Base-by-base conservation (phyloP, 2,329 filamentous ascomycete species). In the Pleochaeta shiraiana region DNA sequence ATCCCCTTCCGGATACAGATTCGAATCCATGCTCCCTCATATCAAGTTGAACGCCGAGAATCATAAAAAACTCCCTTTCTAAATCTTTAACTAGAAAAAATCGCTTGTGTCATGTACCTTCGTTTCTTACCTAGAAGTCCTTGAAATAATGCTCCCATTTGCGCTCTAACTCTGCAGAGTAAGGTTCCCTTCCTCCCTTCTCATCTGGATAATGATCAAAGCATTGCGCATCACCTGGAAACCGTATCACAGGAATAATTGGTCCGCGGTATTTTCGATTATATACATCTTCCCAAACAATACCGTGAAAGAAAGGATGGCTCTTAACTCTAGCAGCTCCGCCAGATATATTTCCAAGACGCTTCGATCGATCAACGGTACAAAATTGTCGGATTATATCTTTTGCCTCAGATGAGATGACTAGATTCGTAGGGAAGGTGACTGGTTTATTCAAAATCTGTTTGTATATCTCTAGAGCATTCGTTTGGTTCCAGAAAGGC, bases 391-490 rank as follows among this genome's bases (percentile, higher is more conserved):
- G 81, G 73, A 92, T 89, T 67, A 93, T 81, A 72, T 89, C 84
- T 71, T 87, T 82, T 4, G 87, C 87, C 64, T 84, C 81, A 37
- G 80, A 73, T 21, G 85, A 87, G 73, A 90, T 83, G 43, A 65
- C 65, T 1, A 81, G 82, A n/a, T 84, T 78, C 64, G 77, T 75
- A 1, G 88, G 88, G 74, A 90, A 92, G 65, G 83, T 78, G 67
- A 92, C 81, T 37, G 86, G 85, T 70, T 87, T 88, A 73, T 88
- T 85, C 33, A 92, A 84, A 70, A 92, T 92, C 83, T 86, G 83
- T 73, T 90, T 88, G 75, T 92, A 92, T 65, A 92, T 92, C 73
- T 91, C 88, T 68, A 92, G 88, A 0, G 88, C 88, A 68, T 90
- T 92, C 68, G 88, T 84, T 33, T 34, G 30, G 71, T 91, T 85